Conservation (phyloP, 108 stramenopile genomes). For the Nitzschia sp. region DNA sequence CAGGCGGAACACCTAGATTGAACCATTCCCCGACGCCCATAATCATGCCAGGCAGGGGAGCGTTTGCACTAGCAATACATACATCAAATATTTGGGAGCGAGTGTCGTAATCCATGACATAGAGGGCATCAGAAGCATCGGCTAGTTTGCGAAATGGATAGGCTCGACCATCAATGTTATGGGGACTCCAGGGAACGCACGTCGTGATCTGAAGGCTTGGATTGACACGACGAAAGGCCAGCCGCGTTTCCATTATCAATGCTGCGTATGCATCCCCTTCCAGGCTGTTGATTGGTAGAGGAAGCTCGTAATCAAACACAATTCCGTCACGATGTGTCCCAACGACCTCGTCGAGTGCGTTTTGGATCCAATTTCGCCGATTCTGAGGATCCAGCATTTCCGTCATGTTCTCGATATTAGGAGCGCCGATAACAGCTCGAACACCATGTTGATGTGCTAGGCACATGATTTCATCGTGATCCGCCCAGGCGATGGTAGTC, state of each 20-base stretch:
- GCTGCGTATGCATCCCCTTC: slow-evolving; percentile 28
- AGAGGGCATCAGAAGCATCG: slow-evolving; percentile 45
- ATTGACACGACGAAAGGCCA: slow-evolving; percentile 28
- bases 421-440: slow-evolving; percentile 24
- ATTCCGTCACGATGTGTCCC: slow-evolving; percentile 37
- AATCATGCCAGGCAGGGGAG: slow-evolving; percentile 40
- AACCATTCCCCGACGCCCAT: slow-evolving; percentile 36
- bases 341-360: slow-evolving; percentile 22
- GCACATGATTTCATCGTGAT: slow-evolving; percentile 40
- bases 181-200: slow-evolving; percentile 55
- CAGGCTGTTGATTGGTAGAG: slow-evolving; percentile 6
- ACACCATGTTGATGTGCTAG: slow-evolving; percentile 39
- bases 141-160: slow-evolving; percentile 47
- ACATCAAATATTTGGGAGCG: slow-evolving; percentile 44
- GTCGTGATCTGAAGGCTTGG: slow-evolving; percentile 42
- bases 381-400: slow-evolving; percentile 2
- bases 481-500: slow-evolving; percentile 48
- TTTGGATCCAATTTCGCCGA: slow-evolving; percentile 27
- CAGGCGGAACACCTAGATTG: slow-evolving; percentile 28
- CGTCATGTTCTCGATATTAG: slow-evolving; percentile 14
- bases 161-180: slow-evolving; percentile 46
- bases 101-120: slow-evolving; percentile 66
- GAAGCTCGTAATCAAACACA: slow-evolving; percentile 44
- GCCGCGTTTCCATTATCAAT: slow-evolving; percentile 38
- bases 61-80: slow-evolving; percentile 54